Conservation (phyloP, 139 green algal genomes). For the Gonium pectorale region DNA sequence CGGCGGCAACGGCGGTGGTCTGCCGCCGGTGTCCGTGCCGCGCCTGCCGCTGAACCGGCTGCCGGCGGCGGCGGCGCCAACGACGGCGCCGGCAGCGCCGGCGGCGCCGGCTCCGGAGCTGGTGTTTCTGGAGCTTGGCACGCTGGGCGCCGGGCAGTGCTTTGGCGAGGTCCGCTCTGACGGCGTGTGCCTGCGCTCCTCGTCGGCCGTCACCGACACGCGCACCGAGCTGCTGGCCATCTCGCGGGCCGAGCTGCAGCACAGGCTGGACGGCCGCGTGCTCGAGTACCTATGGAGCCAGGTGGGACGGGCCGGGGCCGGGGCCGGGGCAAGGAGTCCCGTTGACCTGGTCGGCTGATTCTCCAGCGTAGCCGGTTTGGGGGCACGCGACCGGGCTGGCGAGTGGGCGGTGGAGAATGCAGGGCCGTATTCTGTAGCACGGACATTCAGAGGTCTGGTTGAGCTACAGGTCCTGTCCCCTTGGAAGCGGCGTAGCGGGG, state of each 20-base stretch:
- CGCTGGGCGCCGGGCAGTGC: conserved; percentile 31
- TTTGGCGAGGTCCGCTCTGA: conserved; percentile 34
- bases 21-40: background rate
- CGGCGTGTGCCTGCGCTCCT: conserved; percentile 6
- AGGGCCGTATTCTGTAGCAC: too few species aligned
- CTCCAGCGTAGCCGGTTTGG: too few species aligned
- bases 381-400: too few species aligned
- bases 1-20: background rate
- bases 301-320: too few species aligned
- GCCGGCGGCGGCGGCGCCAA: background rate
- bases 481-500: too few species aligned
- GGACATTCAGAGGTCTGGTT: too few species aligned
- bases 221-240: conserved; percentile 29
- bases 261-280: conserved; percentile 2
- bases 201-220: conserved; percentile 25
- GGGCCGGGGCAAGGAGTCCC: too few species aligned
- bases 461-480: too few species aligned
- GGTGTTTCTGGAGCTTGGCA: conserved; percentile 38
- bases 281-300: conserved; percentile 40
- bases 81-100: background rate
- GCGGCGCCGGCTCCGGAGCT: background rate
- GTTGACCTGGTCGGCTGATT: too few species aligned
- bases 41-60: background rate
- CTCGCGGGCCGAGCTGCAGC: conserved; percentile 7
- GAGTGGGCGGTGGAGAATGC: too few species aligned